A percentile compares a stretch with the other conserved stretches of the same genome.
phyloP scores from a whole-genome alignment of 2,329 filamentous ascomycete species.

The Penicillium fuscoglaucum region DNA sequence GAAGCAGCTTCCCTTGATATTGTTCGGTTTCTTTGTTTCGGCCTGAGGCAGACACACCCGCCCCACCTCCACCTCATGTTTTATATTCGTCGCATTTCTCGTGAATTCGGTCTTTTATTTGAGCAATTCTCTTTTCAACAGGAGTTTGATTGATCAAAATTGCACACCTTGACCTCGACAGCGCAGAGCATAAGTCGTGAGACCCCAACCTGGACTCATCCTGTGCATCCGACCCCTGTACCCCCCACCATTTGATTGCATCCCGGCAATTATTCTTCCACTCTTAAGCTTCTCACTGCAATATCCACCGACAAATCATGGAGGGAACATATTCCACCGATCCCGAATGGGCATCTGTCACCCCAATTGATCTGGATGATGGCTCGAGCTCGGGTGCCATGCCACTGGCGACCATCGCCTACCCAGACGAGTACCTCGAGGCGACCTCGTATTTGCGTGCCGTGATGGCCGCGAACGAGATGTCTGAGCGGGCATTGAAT shows the following conservation, averaged over 20 bases:
- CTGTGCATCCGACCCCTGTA: slow-evolving; percentile 4
- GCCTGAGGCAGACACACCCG: slow-evolving; percentile 29
- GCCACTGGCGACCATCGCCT: slow-evolving; percentile 89
- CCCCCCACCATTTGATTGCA: slow-evolving; percentile 7
- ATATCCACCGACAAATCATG: slow-evolving; percentile 23
- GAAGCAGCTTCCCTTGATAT: slow-evolving; percentile 2
- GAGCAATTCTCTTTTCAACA: background rate
- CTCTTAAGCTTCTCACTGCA: background rate
- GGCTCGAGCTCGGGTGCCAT: slow-evolving; percentile 55
- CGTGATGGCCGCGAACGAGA: slow-evolving; percentile 85
- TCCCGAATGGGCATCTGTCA: slow-evolving; percentile 79
- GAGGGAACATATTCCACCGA: slow-evolving; percentile 59
- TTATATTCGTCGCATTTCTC: slow-evolving; percentile 8
- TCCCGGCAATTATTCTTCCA: background rate
- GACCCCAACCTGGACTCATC: background rate
- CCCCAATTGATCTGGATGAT: slow-evolving; percentile 80
- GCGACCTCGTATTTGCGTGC: slow-evolving; percentile 91
- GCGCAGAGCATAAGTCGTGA: background rate
- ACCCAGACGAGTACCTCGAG: slow-evolving; percentile 85
- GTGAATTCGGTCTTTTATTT: background rate
- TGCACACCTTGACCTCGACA: background rate
- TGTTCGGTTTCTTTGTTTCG: slow-evolving; percentile 24
- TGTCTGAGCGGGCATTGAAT: slow-evolving; percentile 72
- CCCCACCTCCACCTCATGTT: slow-evolving; percentile 25
- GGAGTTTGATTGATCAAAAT: background rate